Base-by-base conservation (phyloP, 495 filamentous ascomycete species). In the Lasiosphaeria miniovina region DNA sequence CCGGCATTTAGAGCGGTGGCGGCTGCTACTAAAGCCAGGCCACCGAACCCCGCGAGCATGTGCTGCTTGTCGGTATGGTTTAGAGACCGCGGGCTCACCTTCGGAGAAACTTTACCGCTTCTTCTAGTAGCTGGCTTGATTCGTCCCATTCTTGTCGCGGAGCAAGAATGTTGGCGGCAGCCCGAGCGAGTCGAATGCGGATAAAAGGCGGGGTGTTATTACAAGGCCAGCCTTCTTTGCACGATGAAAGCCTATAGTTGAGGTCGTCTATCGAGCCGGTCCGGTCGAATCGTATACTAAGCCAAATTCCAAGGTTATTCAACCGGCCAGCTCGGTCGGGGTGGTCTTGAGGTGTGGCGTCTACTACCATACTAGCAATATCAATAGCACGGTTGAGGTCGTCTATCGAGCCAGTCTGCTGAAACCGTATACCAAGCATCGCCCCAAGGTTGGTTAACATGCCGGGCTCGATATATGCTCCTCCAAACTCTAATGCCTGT, bases 1-100 rank as follows among this genome's bases (percentile, higher is more conserved):
- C 48, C 57, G 31, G 62, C 63, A 43, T 68, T 57, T 17, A 72
- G 58, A 53, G 61, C 52, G 15, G 56, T 54, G 5, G 62, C 60
- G 17, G 65, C 65, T 12, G 68, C 63, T 32, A 55, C 41, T 36
- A 52, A 57, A 52, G 65, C 66, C 14, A 68, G 35, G 41, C 61
- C 63, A 32, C 61, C 55, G 50, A 59, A 59, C 7, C 24, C 6
- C 33, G 33, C 49, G 46, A 72, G 58, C 46, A 53, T 61, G 6
- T 63, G 33, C 31, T 70, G 69, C 55, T 61, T 61, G 50, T 72
- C 69, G 17, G 60, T 62, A 49, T 62, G 60, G 10, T 54, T 36
- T 31, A 59, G 33, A 17, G 41, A 55, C 31, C 63, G 60, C 48
- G 55, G 60, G 51, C 55, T 66, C 4, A 62, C 48, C 3, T n/a